Conservation (phyloP, 1,284 basidiomycete species). For the Ganoderma boninense region DNA sequence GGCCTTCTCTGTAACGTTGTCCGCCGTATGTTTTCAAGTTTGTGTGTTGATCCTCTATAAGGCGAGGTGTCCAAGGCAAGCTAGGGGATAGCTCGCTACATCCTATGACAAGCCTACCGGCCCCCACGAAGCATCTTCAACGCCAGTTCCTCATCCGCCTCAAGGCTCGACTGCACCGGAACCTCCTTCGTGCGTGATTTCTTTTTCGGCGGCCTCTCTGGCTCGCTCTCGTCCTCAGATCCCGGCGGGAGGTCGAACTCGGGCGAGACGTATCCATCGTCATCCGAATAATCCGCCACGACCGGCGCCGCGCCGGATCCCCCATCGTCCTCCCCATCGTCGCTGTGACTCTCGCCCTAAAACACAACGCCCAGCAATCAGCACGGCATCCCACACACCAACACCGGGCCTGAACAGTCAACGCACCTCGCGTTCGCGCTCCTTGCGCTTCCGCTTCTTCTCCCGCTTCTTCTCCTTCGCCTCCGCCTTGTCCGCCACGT, state of each 20-base stretch:
- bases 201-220: conserved; percentile 48
- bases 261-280: conserved; percentile 77
- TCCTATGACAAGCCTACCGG: conserved; percentile 19
- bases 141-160: conserved; percentile 41
- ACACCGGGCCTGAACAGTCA: background rate
- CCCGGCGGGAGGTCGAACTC: conserved; percentile 70
- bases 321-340: conserved; percentile 34
- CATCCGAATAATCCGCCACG: conserved; percentile 53
- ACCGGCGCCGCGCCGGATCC: conserved; percentile 31
- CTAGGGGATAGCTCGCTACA: background rate
- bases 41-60: too few species aligned
- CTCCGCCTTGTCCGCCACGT: conserved; percentile 82
- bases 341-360: conserved; percentile 32
- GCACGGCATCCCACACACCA: background rate
- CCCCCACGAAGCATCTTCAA: conserved; percentile 39
- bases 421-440: conserved; percentile 78
- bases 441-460: conserved; percentile 86
- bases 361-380: background rate
- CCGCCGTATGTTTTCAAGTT: too few species aligned
- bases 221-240: conserved; percentile 48
- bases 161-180: conserved; percentile 26
- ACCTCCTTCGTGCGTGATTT: conserved; percentile 26
- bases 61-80: background rate
- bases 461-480: conserved; percentile 90
- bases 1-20: too few species aligned